Evolutionary conservation across 2,329 filamentous ascomycete species (phyloP), one percentile per base, ranked within the genome.

Genomic region (Exutisphaerella laricina): DNA sequence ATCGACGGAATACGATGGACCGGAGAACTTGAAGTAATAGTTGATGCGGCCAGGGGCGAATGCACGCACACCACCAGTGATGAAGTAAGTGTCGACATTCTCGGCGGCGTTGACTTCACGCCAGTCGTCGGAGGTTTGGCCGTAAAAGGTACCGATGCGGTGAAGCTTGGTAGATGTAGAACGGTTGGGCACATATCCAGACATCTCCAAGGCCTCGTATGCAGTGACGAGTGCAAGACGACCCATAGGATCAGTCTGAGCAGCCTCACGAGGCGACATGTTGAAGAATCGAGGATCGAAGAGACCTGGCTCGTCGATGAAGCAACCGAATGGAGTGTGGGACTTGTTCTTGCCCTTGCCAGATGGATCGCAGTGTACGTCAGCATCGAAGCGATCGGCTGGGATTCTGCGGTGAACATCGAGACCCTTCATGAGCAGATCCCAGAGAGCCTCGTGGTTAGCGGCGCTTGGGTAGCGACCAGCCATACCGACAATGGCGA

Each of bases 201-300:
- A 81, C 79, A 85, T 85, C 62, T 92, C 86, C 35, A 92, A 71
- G 0, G 86, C 85, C 59, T 90, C 85, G 55, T 88, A 90, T 0
- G 84, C 84, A 2, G 85, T 88, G 6, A 82, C 78, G 16, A 92
- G 68, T 3, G 84, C 82, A 53, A 89, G 72, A 55, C 86, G 77
- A 61, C 88, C 85, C 76, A 87, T 87, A 0, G 86, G 86, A 60
- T 90, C 85, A 1, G 84, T 88, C 59, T 88, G 84, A 39, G 79
- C 77, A 20, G 86, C 86, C 65, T 90, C 85, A 54, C 84, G 78
- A 4, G 85, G 84, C 25, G 84, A 88, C 81, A 90, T 88, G 65
- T 88, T 88, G 75, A 90, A 90, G 67, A 90, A 89, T 1, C 82
- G 74, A n/a, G 84, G 81, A 56, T 90, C 85, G 58, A 90, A 90